Evolutionary conservation across 768 basidiomycete species (phyloP).

Genomic region (Calocera viscosa): DNA sequence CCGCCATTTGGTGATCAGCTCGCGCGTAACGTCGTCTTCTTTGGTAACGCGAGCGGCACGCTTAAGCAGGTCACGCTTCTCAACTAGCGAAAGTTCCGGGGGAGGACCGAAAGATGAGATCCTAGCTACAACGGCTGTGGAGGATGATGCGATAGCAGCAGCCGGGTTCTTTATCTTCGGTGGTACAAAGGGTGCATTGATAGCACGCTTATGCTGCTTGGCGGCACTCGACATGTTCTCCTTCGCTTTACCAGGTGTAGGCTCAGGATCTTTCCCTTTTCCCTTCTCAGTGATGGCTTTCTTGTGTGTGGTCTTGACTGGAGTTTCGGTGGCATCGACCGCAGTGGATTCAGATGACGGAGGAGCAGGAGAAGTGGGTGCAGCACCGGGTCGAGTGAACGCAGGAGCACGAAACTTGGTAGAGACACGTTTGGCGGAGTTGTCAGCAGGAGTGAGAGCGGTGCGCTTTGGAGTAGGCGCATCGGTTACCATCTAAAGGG

Average conservation of each 20-base stretch:
- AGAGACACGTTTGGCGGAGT: neutral
- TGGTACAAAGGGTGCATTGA: neutral
- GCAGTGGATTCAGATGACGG: neutral
- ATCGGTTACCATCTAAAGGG: neutral
- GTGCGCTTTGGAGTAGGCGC: neutral
- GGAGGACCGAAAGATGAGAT: neutral
- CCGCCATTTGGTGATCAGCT: neutral
- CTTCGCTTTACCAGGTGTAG: neutral
- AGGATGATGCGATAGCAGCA: neutral
- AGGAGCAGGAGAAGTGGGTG: neutral
- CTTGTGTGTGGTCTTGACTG: neutral
- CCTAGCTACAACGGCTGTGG: neutral
- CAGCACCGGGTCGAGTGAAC: neutral
- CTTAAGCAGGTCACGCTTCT: neutral
- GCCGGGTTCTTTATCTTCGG: conserved; percentile 1
- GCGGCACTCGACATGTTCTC: neutral
- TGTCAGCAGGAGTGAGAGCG: neutral
- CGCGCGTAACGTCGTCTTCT: neutral
- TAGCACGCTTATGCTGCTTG: neutral
- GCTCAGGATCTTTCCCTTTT: neutral
- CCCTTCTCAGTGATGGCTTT: neutral
- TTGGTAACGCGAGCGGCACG: neutral
- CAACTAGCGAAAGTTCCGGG: neutral
- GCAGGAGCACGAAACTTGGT: neutral
- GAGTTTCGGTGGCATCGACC: neutral